Evolutionary conservation across 345 rosid genomes (phyloP), one percentile per base, ranked within the genome.

Genomic region (Populus deltoides): DNA sequence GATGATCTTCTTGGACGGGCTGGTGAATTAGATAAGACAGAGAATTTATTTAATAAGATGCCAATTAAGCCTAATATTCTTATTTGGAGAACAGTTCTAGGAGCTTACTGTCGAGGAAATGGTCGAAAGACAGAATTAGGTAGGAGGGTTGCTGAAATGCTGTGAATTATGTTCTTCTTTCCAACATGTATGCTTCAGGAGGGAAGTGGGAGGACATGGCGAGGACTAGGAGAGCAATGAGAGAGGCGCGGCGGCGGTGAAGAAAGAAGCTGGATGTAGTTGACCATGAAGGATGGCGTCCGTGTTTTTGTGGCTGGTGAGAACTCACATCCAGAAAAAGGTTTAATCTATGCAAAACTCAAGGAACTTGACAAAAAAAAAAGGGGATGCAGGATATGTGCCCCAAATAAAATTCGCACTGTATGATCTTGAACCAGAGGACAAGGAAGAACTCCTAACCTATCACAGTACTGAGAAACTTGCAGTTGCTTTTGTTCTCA

Each of bases 251-350:
- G 33, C 3, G 33, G 88, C 79, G 5, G 97, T 87, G 78, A 93
- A 88, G 80, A 94, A 94, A 79, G 98, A 93, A 85, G 97, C 97
- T 6, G 98, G 98, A 47, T 91, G 92, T 72, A 93, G 97, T 78
- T 94, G 98, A 90, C 91, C 31, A 93, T 93, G 98, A 93, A 90
- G 61, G 97, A 93, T 67, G 97, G 97, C 1, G 91, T 94, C 77
- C 97, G 93, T 83, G 87, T 90, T 63, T 94, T 94, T 79, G 93
- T 88, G 13, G 91, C 98, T 10, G 97, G 97, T 51, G 97, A 93
- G 81, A 88, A 85, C 79, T 82, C 81, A 36, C 97, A 93, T 77
- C 91, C 93, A 2, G 90, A 90, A 70, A 87, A 79, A 33, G 94
- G 86, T 39, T 33, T 85, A 61, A 90, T 94, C 65, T 87, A 94